A percentile compares a stretch with the other conserved stretches of the same genome.
Evolutionary conservation across 2,329 filamentous ascomycete species (phyloP).

Genomic region (Hypoxylon sp.): DNA sequence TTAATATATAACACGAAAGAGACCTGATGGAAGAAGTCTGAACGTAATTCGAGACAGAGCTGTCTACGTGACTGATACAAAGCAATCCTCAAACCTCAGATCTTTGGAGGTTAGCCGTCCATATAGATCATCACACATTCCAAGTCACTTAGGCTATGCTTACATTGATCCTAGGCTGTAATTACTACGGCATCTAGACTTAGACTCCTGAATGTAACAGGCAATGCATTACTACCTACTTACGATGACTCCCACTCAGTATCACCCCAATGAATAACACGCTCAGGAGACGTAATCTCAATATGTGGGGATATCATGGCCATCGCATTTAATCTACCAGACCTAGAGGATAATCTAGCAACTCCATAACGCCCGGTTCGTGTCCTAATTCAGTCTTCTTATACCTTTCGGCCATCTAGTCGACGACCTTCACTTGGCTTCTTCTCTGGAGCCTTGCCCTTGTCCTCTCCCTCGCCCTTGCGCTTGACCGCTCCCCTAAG

Average conservation of each 20-base stretch:
- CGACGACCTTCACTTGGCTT: conserved; percentile 62
- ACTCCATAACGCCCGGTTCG: conserved; percentile 37
- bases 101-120: neutral
- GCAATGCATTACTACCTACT: neutral
- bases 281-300: neutral
- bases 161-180: neutral
- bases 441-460: conserved; percentile 64
- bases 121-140: neutral
- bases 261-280: neutral
- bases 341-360: conserved; percentile 20
- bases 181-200: neutral
- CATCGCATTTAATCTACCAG: conserved; percentile 25
- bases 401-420: conserved; percentile 60
- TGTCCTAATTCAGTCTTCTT: conserved; percentile 11
- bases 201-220: neutral
- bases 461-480: conserved; percentile 70
- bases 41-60: no score
- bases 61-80: no score
- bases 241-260: neutral
- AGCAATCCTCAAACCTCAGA: no score
- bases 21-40: no score
- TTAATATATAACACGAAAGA: no score
- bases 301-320: conserved; percentile 17
- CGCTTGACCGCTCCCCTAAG: conserved; percentile 79
- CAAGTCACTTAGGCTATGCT: neutral